Evolutionary conservation across 805 yeast species (phyloP).

Genomic region (Yarrowia sp.): DNA sequence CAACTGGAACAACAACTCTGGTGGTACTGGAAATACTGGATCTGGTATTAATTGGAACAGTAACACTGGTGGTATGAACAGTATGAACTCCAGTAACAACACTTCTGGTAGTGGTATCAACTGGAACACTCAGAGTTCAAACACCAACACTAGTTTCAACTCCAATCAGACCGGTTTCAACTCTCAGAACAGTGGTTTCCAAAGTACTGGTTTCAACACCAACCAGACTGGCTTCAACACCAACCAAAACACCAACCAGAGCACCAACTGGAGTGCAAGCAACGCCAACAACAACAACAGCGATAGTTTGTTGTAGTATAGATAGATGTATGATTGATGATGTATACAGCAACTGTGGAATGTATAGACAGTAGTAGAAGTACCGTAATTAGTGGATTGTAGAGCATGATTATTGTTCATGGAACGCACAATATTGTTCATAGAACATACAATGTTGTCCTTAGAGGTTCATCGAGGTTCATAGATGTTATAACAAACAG

Average conservation of each 20-base stretch:
- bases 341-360: background rate
- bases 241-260: background rate
- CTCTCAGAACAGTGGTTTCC: background rate
- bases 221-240: background rate
- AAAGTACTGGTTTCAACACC: background rate
- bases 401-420: no score
- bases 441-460: no score
- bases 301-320: slow-evolving; percentile 4
- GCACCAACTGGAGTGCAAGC: slow-evolving; percentile 7
- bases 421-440: no score
- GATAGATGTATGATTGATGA: slow-evolving; percentile 3
- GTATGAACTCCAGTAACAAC: background rate
- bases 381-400: no score
- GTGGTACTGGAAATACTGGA: background rate
- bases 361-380: no score
- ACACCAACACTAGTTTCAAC: background rate
- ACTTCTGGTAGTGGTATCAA: background rate
- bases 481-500: no score
- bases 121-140: background rate
- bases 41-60: slow-evolving; percentile 9
- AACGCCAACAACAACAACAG: slow-evolving; percentile 21
- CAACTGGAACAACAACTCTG: background rate
- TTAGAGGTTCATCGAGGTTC: no score
- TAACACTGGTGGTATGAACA: background rate
- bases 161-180: background rate